Evolutionary conservation across 257 asterid species (phyloP).

Genomic region (Coffea eugenioides): DNA sequence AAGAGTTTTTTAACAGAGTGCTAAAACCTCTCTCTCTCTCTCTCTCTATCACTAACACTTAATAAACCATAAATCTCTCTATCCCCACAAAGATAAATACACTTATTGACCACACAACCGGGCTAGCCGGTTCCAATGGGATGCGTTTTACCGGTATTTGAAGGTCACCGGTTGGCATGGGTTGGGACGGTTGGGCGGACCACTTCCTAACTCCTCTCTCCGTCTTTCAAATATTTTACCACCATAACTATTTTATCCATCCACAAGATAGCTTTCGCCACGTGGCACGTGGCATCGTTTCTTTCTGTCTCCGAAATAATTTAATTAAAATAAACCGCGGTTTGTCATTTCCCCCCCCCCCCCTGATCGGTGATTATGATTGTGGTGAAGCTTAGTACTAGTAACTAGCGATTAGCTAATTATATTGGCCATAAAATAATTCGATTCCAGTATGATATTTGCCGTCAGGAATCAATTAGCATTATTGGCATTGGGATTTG

Average conservation of each 20-base stretch:
- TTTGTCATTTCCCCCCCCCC: neutral
- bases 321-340: neutral
- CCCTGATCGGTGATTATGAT: neutral
- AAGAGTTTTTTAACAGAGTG: slow-evolving; percentile 31
- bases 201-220: slow-evolving; percentile 8
- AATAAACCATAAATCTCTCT: too few relatives aligned
- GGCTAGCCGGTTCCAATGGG: slow-evolving; percentile 25
- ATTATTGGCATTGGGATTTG: slow-evolving; percentile 2
- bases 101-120: slow-evolving; percentile 26
- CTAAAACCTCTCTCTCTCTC: slow-evolving; percentile 30
- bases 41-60: neutral
- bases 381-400: neutral
- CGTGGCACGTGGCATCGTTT: slow-evolving; percentile 17
- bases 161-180: neutral
- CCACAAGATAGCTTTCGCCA: slow-evolving; percentile 4
- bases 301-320: neutral
- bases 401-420: neutral
- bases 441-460: neutral
- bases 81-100: neutral
- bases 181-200: slow-evolving; percentile 11
- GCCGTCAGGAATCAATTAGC: neutral
- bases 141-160: slow-evolving; percentile 23
- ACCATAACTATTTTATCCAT: neutral
- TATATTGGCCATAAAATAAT: neutral
- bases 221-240: neutral